Base-by-base conservation (phyloP, 2,329 filamentous ascomycete species). In the Biscogniauxia sp. region DNA sequence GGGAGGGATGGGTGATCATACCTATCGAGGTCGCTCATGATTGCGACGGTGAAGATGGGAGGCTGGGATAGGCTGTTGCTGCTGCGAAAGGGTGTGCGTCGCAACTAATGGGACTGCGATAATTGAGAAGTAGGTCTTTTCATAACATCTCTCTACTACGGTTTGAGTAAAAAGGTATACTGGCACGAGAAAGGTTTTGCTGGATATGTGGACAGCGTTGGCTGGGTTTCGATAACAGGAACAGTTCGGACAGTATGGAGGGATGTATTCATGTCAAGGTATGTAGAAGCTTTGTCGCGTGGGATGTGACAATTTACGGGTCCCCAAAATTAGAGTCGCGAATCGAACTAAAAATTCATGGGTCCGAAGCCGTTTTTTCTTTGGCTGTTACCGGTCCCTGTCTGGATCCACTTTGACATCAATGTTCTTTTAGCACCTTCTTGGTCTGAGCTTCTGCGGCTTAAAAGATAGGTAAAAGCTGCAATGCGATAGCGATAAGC, bases 1-100 rank as follows among this genome's bases (percentile, higher is more conserved):
- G 11, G 41, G 37, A 11, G 56, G 5, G 57, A 60, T 55, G 19
- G 51, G 50, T 60, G 15, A 60, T 71, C 80, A 68, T 83, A 96
- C 93, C 87, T 91, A 80, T 98, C 95, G 72, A 98, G 86, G 77
- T 98, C 93, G 78, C 93, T 97, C 90, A 97, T 97, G 58, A 70
- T 74, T 59, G 63, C 61, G 62, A 64, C 55, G 41, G 23, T 32
- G 26, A 51, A 52, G 49, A 13, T 49, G 25, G 49, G 37, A 26
- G 20, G 37, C 54, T 37, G 8, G 20, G 57, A 50, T 54, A 17
- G 19, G 59, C 32, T 19, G 53, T 41, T 56, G 51, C 53, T 54
- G 62, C 61, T 45, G 37, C 17, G 37, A 45, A 45, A 13, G 6
- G 13, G 37, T 7, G 28, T 32, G 37, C 37, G 37, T 45, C 37